phyloP scores from a whole-genome alignment of 306 rosid genomes.

The Cucurbita argyrosperma region DNA sequence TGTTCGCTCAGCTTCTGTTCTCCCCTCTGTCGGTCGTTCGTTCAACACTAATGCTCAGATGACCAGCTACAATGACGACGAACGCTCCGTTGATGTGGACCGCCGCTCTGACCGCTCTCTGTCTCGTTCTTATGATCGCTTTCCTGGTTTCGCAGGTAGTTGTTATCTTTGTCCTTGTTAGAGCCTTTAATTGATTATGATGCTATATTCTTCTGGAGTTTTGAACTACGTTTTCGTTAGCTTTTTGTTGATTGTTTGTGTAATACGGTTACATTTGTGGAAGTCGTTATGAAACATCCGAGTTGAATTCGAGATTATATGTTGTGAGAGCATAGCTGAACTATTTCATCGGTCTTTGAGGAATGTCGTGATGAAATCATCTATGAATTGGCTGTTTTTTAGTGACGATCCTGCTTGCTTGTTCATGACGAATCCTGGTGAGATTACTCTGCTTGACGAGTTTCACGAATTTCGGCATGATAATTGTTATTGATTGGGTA shows the following conservation, averaged over 20 bases:
- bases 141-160: conserved; percentile 19
- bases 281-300: background rate
- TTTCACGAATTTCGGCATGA: background rate
- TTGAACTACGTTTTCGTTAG: too few species aligned
- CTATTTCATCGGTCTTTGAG: background rate
- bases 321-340: too few species aligned
- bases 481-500: background rate
- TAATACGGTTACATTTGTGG: background rate
- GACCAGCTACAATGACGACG: conserved; percentile 4
- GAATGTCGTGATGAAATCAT: background rate
- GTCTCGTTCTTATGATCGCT: conserved; percentile 18
- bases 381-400: background rate
- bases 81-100: conserved; percentile 9
- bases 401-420: background rate
- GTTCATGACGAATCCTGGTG: background rate
- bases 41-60: conserved; percentile 32
- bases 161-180: background rate
- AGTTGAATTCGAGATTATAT: background rate
- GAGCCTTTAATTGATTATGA: background rate
- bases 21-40: conserved; percentile 22
- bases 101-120: conserved; percentile 6
- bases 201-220: background rate
- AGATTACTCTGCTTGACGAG: background rate
- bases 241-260: background rate
- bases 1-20: conserved; percentile 8